Evolutionary conservation across 192 early-diverging fungal genomes (phyloP).

Genomic region (Mycoemilia scoparia): DNA sequence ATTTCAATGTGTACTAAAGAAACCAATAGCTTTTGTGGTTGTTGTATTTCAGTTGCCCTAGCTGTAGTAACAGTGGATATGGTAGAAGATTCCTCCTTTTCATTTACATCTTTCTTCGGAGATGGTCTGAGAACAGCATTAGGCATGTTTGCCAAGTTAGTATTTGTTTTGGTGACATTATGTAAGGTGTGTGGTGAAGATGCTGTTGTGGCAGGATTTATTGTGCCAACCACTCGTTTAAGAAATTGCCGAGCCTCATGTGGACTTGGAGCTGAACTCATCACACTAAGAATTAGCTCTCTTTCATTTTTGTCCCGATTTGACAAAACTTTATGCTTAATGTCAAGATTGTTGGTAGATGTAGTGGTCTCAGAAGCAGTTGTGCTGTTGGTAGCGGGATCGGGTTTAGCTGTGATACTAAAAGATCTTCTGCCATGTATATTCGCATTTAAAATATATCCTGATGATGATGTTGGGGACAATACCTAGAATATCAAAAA

Average conservation of each 20-base stretch:
- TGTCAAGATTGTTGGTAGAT: too few species aligned
- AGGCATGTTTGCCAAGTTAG: slow-evolving; percentile 9
- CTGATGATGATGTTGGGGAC: too few species aligned
- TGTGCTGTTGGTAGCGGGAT: too few species aligned
- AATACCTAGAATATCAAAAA: too few species aligned
- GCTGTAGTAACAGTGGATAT: background rate
- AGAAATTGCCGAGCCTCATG: slow-evolving; percentile 29
- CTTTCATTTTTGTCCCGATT: slow-evolving; percentile 12
- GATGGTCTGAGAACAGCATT: background rate
- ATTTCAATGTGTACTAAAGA: slow-evolving; percentile 13
- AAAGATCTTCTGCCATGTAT: too few species aligned
- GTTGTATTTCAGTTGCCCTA: too few species aligned
- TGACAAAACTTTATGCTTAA: too few species aligned
- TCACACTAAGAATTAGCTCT: slow-evolving; percentile 26
- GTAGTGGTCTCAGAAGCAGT: too few species aligned
- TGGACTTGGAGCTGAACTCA: slow-evolving; percentile 24
- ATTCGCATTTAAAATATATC: too few species aligned
- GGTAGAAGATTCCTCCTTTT: background rate
- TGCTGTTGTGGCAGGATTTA: slow-evolving; percentile 15
- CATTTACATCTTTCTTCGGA: background rate
- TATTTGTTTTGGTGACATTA: background rate
- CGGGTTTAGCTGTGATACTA: too few species aligned
- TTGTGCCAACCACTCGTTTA: slow-evolving; percentile 16
- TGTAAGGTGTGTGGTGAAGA: slow-evolving; percentile 1
- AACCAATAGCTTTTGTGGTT: slow-evolving; percentile 11